Evolutionary conservation across 2,329 filamentous ascomycete genomes (phyloP), one percentile per base, ranked within the genome.

Genomic region (Cladosporium sp.): DNA sequence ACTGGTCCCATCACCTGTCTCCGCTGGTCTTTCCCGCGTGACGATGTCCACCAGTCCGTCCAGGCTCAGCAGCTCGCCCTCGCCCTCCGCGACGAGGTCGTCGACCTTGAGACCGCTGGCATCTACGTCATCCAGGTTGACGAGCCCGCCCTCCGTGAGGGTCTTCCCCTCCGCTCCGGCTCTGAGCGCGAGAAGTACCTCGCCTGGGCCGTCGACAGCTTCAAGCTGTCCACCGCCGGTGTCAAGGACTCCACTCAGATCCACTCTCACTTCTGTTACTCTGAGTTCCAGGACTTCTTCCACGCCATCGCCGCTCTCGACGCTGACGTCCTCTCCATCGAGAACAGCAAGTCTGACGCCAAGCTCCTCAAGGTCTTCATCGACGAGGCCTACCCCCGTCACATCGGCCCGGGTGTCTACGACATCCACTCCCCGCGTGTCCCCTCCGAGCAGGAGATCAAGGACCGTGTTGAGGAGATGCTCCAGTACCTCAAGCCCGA

Each of bases 281-380:
- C 93, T 47, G 93, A 99, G 83, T 99, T 99, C 89, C 93, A 99
- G 80, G 93, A 99, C 82, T 99, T 99, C 84, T 99, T 99, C 90
- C 89, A 97, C 78, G 93, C 93, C 77, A 99, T 99, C 65, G 89
- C 93, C 60, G 92, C 93, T 56, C 86, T 99, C 59, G 93, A 99
- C 71, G 92, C 93, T 58, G 93, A 99, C 76, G 93, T 99, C 58
- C 85, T 99, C 67, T 95, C 89, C 70, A 99, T 99, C 65, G 93
- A 99, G 86, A 99, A 99, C 89, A 95, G 88, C 87, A 99, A 99
- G 87, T 95, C 89, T 65, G 93, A 99, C 68, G 93, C 93, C 70
- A 99, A 99, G 87, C 86, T 99, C 63, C 87, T 99, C 71, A 88
- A 92, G 78, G 93, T 99, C 74, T 99, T 99, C 71, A 89, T 96